Evolutionary conservation across 805 yeast species (phyloP), one percentile per base, ranked within the genome.

Genomic region (Clavispora asparagi): DNA sequence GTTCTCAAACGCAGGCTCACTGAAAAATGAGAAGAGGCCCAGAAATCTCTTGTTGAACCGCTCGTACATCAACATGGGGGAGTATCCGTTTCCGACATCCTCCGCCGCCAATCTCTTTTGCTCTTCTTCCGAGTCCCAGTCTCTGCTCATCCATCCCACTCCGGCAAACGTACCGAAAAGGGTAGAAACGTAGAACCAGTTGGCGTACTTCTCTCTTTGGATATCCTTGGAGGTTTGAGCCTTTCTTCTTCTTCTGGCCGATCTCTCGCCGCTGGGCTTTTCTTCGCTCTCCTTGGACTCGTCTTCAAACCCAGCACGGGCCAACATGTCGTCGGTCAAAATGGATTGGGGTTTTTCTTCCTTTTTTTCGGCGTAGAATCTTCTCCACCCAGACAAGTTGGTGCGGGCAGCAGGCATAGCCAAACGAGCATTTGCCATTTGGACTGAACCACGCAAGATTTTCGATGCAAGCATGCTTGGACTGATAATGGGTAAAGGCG

Each of bases 1-100:
- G 64, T 90, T 90, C 50, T 90, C 95, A 64, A 86, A 89, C 14
- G 88, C 95, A 11, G 99, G 99, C 55, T 92, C 98, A 51, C 86
- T 82, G 73, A 92, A 92, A 52, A 85, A 85, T 40, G 84, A 82
- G 63, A 90, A 84, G 49, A 88, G 76, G 37, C 88, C 83, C 47
- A 81, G 74, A 49, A 85, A 75, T 70, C 99, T 81, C 47, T 82
- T 81, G 52, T 65, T 74, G 55, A 86, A 76, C 62, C 99, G 79
- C 23, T 72, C 74, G 71, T 81, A 84, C 71, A 89, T 78, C 42
- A 79, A 73, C 16, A 62, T 68, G 7, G 88, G 84, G 6, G 85
- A 63, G 62, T 79, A 83, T 0, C 96, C 97, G 60, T 84, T 79
- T 30, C 69, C 76, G 50, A 85, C 73, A 23, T 70, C 76, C 52